phyloP scores from a whole-genome alignment of 306 rosid species.

The Neltuma alba region DNA sequence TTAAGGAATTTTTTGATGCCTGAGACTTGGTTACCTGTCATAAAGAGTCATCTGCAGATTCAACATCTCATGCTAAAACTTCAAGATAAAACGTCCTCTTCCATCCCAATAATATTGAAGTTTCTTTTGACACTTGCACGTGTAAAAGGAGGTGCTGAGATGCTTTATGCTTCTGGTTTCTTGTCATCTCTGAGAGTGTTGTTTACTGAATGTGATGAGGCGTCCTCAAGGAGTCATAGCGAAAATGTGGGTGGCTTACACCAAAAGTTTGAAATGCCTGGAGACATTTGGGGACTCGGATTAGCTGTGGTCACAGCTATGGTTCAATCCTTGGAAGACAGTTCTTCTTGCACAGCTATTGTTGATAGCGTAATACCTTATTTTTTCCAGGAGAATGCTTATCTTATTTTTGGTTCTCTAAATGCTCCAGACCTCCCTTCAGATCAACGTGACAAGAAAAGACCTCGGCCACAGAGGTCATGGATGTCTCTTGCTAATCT shows the following conservation, averaged over 20 bases:
- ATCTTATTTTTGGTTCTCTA: conserved; percentile 67
- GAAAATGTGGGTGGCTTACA: conserved; percentile 44
- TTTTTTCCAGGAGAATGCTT: conserved; percentile 77
- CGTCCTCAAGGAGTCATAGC: conserved; percentile 38
- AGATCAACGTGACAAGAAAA: conserved; percentile 78
- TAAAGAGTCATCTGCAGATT: conserved; percentile 75
- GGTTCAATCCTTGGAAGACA: conserved; percentile 84
- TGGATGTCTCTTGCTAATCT: conserved; percentile 64
- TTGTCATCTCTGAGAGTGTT: conserved; percentile 70
- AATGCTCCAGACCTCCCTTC: conserved; percentile 77
- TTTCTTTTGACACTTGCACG: conserved; percentile 86
- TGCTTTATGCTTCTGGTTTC: conserved; percentile 78
- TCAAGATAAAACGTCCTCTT: conserved; percentile 58
- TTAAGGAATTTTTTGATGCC: conserved; percentile 68
- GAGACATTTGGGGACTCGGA: conserved; percentile 85
- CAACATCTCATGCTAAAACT: conserved; percentile 71
- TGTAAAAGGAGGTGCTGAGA: conserved; percentile 86
- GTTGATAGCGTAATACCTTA: conserved; percentile 76
- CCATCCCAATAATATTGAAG: conserved; percentile 69
- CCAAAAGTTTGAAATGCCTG: conserved; percentile 59
- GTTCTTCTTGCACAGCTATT: conserved; percentile 66
- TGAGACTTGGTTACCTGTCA: conserved; percentile 79
- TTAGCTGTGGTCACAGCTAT: conserved; percentile 86
- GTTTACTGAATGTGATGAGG: conserved; percentile 55
- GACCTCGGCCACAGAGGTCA: conserved; percentile 69